These are phyloP conservation scores for Dichotomopilus funicola DNA, from an alignment of 2,329 filamentous ascomycete species.

Conservation along the genomic window DNA sequence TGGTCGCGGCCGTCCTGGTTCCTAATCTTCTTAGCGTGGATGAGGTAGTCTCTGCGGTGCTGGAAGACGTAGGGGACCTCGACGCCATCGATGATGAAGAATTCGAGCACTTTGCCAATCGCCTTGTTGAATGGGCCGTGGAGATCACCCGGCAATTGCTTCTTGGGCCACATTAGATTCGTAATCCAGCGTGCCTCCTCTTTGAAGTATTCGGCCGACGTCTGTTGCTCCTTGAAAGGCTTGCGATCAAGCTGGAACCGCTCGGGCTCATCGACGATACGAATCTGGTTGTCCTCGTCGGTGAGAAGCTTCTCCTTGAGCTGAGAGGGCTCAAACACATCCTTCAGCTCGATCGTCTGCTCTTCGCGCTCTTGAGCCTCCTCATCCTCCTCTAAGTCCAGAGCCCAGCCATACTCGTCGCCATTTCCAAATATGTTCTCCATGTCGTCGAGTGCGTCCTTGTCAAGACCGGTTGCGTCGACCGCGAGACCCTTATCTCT, in stretches of 20 bases:
- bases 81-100: conserved; percentile 88
- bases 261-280: conserved; percentile 83
- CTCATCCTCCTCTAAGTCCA: conserved; percentile 81
- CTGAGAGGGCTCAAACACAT: conserved; percentile 96
- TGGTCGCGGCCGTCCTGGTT: conserved; percentile 57
- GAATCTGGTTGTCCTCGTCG: conserved; percentile 88
- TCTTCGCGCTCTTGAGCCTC: conserved; percentile 73
- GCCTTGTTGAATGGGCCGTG: conserved; percentile 79
- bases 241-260: conserved; percentile 89
- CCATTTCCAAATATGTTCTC: conserved; percentile 92
- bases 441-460: conserved; percentile 92
- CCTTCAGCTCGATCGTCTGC: conserved; percentile 84
- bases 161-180: conserved; percentile 82
- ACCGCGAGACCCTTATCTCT: conserved; percentile 62
- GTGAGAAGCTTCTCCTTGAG: conserved; percentile 91
- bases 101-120: conserved; percentile 86
- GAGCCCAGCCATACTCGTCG: conserved; percentile 90
- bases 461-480: conserved; percentile 79
- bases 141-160: conserved; percentile 64
- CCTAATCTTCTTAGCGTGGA: conserved; percentile 70
- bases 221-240: conserved; percentile 73
- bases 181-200: conserved; percentile 93
- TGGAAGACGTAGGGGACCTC: conserved; percentile 98
- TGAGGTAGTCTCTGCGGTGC: conserved; percentile 95
- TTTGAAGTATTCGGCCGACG: conserved; percentile 77